Evolutionary conservation across 2,329 filamentous ascomycete species (phyloP), one percentile per base, ranked within the genome.

Genomic region (Ascomycota sp.): DNA sequence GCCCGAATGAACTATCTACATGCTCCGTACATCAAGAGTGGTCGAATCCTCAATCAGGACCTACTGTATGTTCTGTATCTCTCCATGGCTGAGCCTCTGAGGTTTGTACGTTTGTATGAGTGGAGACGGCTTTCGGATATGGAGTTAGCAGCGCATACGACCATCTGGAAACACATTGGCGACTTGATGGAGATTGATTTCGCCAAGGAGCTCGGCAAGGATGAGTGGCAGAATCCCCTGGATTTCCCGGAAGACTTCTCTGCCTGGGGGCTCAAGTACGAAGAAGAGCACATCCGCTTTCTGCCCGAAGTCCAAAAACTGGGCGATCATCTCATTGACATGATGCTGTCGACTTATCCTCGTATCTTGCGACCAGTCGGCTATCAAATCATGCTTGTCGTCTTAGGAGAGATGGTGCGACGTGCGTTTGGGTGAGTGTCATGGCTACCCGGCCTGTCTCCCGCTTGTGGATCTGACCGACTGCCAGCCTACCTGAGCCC

Each of bases 121-220:
- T 86, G 78, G 77, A 65, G 79, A 2, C 24, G 52, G 4, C 46
- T 80, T 15, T 74, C 63, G 11, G 65, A 74, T 1, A 57, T 83
- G 49, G 79, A 85, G 47, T 47, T 57, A 8, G 77, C 73, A 36
- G 76, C 75, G 0, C 49, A 75, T 20, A 71, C 66, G 11, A 70
- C 67, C 0, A 69, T 77, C 41, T 83, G 75, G 76, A 78, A 77
- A 47, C 59, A 60, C 30, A 51, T 80, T 11, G 77, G 76, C 10
- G 71, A 81, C 39, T 65, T 67, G 30, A 75, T 83, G 67, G 62
- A 59, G 0, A 76, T 83, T 35, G 45, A 56, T 28, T 68, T 65
- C 38, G 44, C 46, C 17, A 48, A 49, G 1, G 42, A 48, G 10
- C 50, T 62, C 2, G 35, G 38, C 5, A 47, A 43, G 21, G 38